Conservation (phyloP, 208 protist species). For the Trypanosoma brucei region DNA sequence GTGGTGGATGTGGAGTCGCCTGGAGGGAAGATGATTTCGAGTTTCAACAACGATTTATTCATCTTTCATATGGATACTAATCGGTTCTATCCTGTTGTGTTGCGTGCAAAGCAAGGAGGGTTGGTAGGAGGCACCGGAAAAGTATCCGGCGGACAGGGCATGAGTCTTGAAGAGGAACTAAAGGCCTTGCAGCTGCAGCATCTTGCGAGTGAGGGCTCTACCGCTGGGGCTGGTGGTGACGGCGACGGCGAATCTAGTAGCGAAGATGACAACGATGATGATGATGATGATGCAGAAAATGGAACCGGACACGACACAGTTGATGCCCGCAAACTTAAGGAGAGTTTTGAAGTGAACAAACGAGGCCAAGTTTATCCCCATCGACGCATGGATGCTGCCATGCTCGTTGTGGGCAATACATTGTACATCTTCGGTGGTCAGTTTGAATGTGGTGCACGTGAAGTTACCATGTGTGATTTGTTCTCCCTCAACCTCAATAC, state of each 20-base stretch:
- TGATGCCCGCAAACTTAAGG: conserved; percentile 39
- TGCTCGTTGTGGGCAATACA: conserved; percentile 58
- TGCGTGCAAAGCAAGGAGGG: conserved; percentile 26
- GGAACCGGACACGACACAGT: not conserved
- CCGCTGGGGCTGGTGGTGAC: conserved; percentile 13
- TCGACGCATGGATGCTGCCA: conserved; percentile 77
- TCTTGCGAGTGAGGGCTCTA: conserved; percentile 2
- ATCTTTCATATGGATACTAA: conserved; percentile 88
- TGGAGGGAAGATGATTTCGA: conserved; percentile 81
- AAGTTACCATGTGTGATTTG: conserved; percentile 88
- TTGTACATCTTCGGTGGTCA: conserved; percentile 88
- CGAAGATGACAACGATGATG: conserved; percentile 27
- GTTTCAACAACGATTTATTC: conserved; percentile 88
- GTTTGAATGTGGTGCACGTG: conserved; percentile 81
- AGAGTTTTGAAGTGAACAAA: conserved; percentile 67
- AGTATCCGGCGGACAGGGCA: not conserved
- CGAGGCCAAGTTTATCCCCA: conserved; percentile 69
- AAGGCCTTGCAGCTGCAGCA: conserved; percentile 46
- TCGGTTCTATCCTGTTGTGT: conserved; percentile 83
- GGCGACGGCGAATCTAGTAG: conserved; percentile 18
- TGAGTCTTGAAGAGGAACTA: conserved; percentile 52
- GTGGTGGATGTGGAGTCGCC: conserved; percentile 87
- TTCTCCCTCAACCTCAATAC: conserved; percentile 83
- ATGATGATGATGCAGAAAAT: conserved; percentile 4
- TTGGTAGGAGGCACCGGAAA: no score